Percentiles rank a stretch among this genome's conserved stretches.
phyloP scores from a whole-genome alignment of 305 asterid genomes.

The Andrographis paniculata region DNA sequence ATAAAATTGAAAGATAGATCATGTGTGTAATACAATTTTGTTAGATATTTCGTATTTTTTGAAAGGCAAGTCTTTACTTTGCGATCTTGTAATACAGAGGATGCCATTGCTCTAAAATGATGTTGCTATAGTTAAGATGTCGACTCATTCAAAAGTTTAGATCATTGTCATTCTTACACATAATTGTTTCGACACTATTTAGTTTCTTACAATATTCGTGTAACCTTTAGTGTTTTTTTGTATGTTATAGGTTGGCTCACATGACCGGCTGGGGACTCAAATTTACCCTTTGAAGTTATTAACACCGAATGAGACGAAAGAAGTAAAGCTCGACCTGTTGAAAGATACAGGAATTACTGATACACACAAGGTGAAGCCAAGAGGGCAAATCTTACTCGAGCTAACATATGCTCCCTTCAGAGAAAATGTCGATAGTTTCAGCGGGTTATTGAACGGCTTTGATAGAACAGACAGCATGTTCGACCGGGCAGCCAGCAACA shows the following conservation, averaged over 20 bases:
- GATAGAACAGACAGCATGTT: slow-evolving; percentile 29
- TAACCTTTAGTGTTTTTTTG: too few relatives aligned
- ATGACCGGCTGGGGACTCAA: slow-evolving; percentile 72
- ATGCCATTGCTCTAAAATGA: too few relatives aligned
- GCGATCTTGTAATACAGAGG: too few relatives aligned
- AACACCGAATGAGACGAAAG: slow-evolving; percentile 47
- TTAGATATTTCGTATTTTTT: too few relatives aligned
- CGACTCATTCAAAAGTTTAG: too few relatives aligned
- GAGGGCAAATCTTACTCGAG: slow-evolving; percentile 67
- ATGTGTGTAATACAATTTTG: too few relatives aligned
- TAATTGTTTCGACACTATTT: too few relatives aligned
- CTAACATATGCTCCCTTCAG: slow-evolving; percentile 68
- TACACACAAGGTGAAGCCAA: slow-evolving; percentile 39
- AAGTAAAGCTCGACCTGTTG: slow-evolving; percentile 54
- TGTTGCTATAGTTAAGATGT: too few relatives aligned
- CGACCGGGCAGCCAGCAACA: slow-evolving; percentile 31
- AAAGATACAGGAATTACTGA: slow-evolving; percentile 38
- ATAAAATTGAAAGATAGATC: too few relatives aligned
- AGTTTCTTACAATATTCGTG: too few relatives aligned
- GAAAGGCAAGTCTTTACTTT: too few relatives aligned
- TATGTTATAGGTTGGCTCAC: slow-evolving; percentile 56
- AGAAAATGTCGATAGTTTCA: slow-evolving; percentile 39
- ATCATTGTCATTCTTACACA: too few relatives aligned
- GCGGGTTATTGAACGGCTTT: slow-evolving; percentile 28
- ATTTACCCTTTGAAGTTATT: slow-evolving; percentile 53